Evolutionary conservation across 208 protist genomes (phyloP).

Genomic region (Trypanosoma congolense): DNA sequence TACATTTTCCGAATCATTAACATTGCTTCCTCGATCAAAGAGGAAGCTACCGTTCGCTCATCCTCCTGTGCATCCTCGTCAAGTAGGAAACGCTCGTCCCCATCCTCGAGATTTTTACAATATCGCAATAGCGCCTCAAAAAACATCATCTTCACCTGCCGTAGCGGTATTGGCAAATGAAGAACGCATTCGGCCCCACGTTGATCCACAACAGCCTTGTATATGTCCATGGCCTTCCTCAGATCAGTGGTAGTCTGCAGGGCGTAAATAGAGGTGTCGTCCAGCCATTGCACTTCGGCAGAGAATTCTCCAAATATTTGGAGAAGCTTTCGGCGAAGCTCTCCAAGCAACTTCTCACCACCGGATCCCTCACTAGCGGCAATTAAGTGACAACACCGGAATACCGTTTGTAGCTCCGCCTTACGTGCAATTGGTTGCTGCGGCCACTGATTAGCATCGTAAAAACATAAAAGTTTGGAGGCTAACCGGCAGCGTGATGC

Average conservation of each 20-base stretch:
- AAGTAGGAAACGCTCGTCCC: conserved; percentile 28
- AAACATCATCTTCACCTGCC: conserved; percentile 43
- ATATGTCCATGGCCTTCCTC: conserved; percentile 39
- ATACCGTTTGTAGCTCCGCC: conserved; percentile 72
- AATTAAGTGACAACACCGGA: conserved; percentile 72
- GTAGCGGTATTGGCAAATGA: conserved; percentile 56
- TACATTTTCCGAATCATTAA: conserved; percentile 20
- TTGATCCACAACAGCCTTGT: conserved; percentile 27
- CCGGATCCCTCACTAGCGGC: conserved; percentile 5
- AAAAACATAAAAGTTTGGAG: conserved; percentile 26
- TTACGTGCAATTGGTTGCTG: conserved; percentile 65
- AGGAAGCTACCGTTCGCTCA: conserved; percentile 9
- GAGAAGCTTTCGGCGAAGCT: conserved; percentile 20
- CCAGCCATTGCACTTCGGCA: conserved; percentile 58
- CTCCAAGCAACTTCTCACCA: conserved; percentile 20
- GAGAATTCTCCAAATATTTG: conserved; percentile 47
- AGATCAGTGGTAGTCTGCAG: conserved; percentile 32
- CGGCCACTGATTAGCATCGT: conserved; percentile 67
- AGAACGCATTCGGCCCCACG: conserved; percentile 32
- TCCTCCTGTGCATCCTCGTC: conserved; percentile 45
- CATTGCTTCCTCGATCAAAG: conserved; percentile 18
- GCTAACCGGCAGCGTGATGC: conserved; percentile 31
- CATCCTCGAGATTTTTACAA: conserved; percentile 7
- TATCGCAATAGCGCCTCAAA: conserved; percentile 35
- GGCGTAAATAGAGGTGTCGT: conserved; percentile 65